Conservation (phyloP, 495 filamentous ascomycete genomes). For the Xylaria acuta region DNA sequence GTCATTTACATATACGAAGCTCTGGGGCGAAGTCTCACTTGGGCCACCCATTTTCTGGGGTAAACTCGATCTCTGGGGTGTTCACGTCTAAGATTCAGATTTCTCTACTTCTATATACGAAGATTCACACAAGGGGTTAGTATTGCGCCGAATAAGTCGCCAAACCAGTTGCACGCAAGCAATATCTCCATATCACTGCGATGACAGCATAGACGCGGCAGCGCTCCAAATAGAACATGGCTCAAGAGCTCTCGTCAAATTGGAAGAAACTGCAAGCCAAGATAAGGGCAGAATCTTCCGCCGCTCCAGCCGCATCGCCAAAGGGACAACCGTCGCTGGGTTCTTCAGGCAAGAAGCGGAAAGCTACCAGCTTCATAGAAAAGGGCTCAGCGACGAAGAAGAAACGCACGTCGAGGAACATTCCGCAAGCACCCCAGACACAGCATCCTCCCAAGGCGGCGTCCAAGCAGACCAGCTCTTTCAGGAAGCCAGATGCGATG, state of each 20-base stretch:
- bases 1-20: neutral
- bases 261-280: slow-evolving; percentile 77
- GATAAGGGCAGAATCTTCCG: slow-evolving; percentile 60
- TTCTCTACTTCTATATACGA: neutral
- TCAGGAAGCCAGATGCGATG: slow-evolving; percentile 34
- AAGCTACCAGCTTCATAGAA: slow-evolving; percentile 36
- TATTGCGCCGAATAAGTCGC: neutral
- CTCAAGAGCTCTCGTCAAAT: slow-evolving; percentile 62
- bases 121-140: neutral
- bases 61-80: neutral
- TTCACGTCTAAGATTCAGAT: neutral
- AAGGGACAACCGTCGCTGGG: slow-evolving; percentile 9
- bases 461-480: slow-evolving; percentile 5
- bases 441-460: neutral
- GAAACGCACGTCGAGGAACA: slow-evolving; percentile 17
- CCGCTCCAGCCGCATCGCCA: slow-evolving; percentile 35
- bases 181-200: neutral
- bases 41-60: neutral
- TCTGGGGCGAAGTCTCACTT: neutral
- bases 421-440: slow-evolving; percentile 16
- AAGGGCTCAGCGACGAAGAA: slow-evolving; percentile 31
- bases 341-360: slow-evolving; percentile 21
- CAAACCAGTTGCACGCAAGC: neutral
- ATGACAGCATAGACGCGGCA: slow-evolving; percentile 2
- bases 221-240: slow-evolving; percentile 35